Percentiles rank a stretch among this genome's conserved stretches.
Conservation (phyloP, 495 filamentous ascomycete species). For the Choiromyces venosus region DNA sequence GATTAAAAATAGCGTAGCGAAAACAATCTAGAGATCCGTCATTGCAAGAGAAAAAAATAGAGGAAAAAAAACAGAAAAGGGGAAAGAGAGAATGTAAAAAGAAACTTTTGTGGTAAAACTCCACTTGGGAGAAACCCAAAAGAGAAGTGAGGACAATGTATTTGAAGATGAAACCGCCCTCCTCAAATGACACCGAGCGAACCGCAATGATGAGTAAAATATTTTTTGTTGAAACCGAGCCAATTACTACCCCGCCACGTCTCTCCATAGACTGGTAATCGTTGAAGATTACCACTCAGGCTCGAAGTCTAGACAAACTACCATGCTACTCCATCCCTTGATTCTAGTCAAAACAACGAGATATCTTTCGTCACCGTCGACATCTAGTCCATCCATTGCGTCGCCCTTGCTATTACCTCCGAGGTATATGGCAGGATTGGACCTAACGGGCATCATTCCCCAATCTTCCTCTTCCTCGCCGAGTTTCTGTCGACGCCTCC, state of each 20-base stretch:
- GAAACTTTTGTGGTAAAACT: not conserved
- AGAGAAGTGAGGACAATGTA: not conserved
- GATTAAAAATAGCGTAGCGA: not conserved
- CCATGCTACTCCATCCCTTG: conserved; percentile 37
- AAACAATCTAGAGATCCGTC: not conserved
- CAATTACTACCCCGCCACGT: conserved; percentile 4
- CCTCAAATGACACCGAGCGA: not conserved
- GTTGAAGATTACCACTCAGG: conserved; percentile 27
- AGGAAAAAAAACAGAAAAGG: not conserved
- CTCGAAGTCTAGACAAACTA: conserved; percentile 32
- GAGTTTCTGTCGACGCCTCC: conserved; percentile 32
- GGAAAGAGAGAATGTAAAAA: not conserved
- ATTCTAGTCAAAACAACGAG: conserved; percentile 32
- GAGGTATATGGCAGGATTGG: conserved; percentile 32
- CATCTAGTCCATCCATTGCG: conserved; percentile 17
- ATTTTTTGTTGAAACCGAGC: not conserved
- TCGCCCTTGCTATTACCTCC: conserved; percentile 17
- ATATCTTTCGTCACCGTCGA: conserved; percentile 29
- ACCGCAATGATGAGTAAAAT: not conserved
- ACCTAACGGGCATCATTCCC: conserved; percentile 37
- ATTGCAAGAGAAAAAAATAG: not conserved
- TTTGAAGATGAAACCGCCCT: not conserved
- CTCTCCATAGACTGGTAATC: not conserved
- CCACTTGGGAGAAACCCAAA: not conserved
- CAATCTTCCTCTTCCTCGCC: conserved; percentile 38